phyloP scores from a whole-genome alignment of 2,329 filamentous ascomycete genomes.

The Colletotrichum phormii region DNA sequence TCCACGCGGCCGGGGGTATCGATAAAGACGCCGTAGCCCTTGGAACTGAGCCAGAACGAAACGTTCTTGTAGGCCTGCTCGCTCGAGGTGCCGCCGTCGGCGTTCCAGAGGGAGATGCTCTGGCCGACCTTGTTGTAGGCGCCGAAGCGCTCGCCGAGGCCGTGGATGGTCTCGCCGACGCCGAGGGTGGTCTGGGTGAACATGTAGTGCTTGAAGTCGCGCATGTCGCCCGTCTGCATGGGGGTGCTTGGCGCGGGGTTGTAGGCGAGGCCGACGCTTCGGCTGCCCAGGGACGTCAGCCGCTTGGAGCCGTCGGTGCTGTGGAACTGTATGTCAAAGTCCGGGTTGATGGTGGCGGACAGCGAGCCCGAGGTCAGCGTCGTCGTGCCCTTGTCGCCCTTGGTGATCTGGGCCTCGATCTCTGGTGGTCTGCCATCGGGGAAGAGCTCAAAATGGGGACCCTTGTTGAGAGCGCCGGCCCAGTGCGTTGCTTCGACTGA shows the following conservation, averaged over 20 bases:
- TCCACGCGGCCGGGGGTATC: constrained; percentile 77
- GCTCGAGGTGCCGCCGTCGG: constrained; percentile 73
- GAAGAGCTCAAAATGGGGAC: constrained; percentile 54
- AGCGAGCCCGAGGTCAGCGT: constrained; percentile 50
- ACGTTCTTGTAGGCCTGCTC: constrained; percentile 81
- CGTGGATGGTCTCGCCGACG: constrained; percentile 76
- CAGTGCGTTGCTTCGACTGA: constrained; percentile 54
- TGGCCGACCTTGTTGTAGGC: constrained; percentile 83
- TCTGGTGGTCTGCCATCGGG: constrained; percentile 48
- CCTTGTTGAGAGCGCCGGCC: constrained; percentile 49
- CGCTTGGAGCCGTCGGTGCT: constrained; percentile 49
- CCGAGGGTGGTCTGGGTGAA: constrained; percentile 66
- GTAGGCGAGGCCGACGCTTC: constrained; percentile 54
- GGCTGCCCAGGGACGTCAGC: constrained; percentile 52
- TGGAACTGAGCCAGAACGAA: constrained; percentile 76
- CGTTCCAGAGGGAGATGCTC: constrained; percentile 72
- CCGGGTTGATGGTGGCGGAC: constrained; percentile 49
- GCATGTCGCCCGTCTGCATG: constrained; percentile 49
- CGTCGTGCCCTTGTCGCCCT: constrained; percentile 49
- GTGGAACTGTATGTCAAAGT: constrained; percentile 53
- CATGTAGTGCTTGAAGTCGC: constrained; percentile 64
- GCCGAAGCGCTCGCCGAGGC: constrained; percentile 81
- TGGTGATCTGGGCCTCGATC: constrained; percentile 43
- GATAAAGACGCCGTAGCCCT: constrained; percentile 83
- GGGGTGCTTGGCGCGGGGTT: constrained; percentile 47